Evolutionary conservation across 1,284 basidiomycete genomes (phyloP), one percentile per base, ranked within the genome.

Genomic region (Ustilago lituana): DNA sequence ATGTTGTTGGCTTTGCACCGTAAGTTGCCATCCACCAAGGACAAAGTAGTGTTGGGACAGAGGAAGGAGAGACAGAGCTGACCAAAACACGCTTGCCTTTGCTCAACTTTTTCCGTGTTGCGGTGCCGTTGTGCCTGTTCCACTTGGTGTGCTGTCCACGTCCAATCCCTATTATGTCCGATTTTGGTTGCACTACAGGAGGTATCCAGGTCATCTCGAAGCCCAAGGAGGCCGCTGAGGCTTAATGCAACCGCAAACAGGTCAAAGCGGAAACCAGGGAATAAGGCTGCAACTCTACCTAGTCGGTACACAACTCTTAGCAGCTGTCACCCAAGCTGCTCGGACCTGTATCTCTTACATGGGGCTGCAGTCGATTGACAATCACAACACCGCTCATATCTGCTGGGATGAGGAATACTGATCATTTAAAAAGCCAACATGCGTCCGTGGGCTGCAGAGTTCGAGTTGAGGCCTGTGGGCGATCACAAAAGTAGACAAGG

Each of bases 1-100:
- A 71, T 58, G 19, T 39, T 70, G 35, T 54, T 79, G 5, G 71
- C 76, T 32, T 56, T 75, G 41, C 77, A 79, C 58, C 73, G 76
- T 74, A 49, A 65, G 73, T 68, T n/a, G 10, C 3, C 29, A 9
- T 3, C 6, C 2, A 23, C n/a, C n/a, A 7, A n/a, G 22, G 15
- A 1, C 19, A 45, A n/a, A 33, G 23, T 23, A 15, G 12, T 32
- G 11, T 47, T n/a, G 4, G 22, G 31, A 14, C n/a, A n/a, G n/a
- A n/a, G n/a, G n/a, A n/a, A n/a, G n/a, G n/a, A 36, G 12, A 1
- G 19, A 29, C 8, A 29, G 27, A 7, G 27, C 6, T 1, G 24
- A 31, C 26, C 27, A 35, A 38, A 23, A 1, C 5, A 37, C n/a
- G 27, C 27, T 29, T 29, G 27, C 27, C 6, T 29, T 29, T 6